Conservation (phyloP, 306 rosid species). For the Cucurbita ficifolia region DNA sequence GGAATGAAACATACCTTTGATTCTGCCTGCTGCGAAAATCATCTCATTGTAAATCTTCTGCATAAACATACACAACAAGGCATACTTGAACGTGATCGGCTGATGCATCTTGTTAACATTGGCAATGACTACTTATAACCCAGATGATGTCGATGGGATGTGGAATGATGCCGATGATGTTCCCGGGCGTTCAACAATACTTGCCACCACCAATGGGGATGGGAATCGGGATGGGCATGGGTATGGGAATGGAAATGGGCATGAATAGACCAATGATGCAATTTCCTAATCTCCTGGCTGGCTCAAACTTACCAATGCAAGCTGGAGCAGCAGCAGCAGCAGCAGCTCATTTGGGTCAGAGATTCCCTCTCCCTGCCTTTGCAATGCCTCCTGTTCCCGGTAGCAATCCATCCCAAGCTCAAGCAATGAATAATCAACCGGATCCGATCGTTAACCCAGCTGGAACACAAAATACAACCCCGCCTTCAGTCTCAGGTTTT, state of each 20-base stretch:
- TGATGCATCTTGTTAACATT: not conserved
- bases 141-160: conserved; percentile 97
- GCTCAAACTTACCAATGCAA: conserved; percentile 34
- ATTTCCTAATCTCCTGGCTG: conserved; percentile 46
- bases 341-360: conserved; percentile 43
- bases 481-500: conserved; percentile 29
- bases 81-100: not conserved
- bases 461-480: conserved; percentile 25
- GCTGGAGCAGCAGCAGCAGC: conserved; percentile 20
- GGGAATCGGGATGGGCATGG: conserved; percentile 63
- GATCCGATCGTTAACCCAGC: conserved; percentile 26
- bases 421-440: conserved; percentile 24
- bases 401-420: conserved; percentile 39
- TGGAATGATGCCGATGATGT: conserved; percentile 85
- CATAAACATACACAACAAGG: not conserved
- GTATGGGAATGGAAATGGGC: conserved; percentile 77
- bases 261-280: conserved; percentile 62
- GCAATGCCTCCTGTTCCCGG: conserved; percentile 42
- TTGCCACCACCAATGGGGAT: conserved; percentile 51
- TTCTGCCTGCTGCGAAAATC: not conserved
- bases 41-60: not conserved
- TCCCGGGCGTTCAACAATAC: conserved; percentile 58
- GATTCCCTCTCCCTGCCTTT: conserved; percentile 52
- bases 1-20: not conserved
- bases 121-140: conserved; percentile 5